These are phyloP conservation scores for Avicennia marina DNA, from an alignment of 257 asterid genomes.

Conservation along the genomic window DNA sequence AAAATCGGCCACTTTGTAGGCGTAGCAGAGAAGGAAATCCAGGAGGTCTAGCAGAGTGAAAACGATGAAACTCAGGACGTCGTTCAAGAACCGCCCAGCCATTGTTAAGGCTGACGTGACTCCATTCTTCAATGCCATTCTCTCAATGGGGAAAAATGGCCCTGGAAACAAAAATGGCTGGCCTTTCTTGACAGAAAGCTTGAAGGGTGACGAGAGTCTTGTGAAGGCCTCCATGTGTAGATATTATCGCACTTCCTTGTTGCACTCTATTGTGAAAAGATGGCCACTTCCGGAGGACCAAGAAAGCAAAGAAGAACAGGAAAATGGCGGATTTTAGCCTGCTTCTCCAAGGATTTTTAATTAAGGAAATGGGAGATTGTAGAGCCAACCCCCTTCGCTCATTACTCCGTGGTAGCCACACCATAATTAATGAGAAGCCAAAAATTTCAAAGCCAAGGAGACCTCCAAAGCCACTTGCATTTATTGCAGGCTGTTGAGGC, in stretches of 20 bases:
- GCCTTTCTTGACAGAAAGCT: not conserved
- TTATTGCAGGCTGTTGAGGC: too few relatives aligned
- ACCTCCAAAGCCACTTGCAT: too few relatives aligned
- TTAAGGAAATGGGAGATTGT: too few relatives aligned
- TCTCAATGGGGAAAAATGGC: not conserved
- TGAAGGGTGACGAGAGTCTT: not conserved
- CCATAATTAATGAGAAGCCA: too few relatives aligned
- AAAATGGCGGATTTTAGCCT: constrained; percentile 4
- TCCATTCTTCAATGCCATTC: constrained; percentile 18
- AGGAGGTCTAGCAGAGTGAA: constrained; percentile 55
- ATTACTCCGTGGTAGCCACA: too few relatives aligned
- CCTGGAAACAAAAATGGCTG: not conserved
- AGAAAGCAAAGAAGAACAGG: not conserved
- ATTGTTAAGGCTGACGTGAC: constrained; percentile 19
- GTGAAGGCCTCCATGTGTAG: not conserved
- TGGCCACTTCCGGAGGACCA: not conserved
- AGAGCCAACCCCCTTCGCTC: too few relatives aligned
- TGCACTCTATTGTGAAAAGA: too few relatives aligned
- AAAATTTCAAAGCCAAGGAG: too few relatives aligned
- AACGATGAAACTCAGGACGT: constrained; percentile 44
- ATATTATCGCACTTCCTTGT: not conserved
- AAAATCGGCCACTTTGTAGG: constrained; percentile 52
- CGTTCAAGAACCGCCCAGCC: constrained; percentile 44
- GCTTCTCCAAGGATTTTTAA: constrained; percentile 6
- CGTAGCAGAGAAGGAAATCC: constrained; percentile 61